A percentile compares a stretch with the other conserved stretches of the same genome.
Conservation (phyloP, 208 protist species). For the Leishmania aethiopica region DNA sequence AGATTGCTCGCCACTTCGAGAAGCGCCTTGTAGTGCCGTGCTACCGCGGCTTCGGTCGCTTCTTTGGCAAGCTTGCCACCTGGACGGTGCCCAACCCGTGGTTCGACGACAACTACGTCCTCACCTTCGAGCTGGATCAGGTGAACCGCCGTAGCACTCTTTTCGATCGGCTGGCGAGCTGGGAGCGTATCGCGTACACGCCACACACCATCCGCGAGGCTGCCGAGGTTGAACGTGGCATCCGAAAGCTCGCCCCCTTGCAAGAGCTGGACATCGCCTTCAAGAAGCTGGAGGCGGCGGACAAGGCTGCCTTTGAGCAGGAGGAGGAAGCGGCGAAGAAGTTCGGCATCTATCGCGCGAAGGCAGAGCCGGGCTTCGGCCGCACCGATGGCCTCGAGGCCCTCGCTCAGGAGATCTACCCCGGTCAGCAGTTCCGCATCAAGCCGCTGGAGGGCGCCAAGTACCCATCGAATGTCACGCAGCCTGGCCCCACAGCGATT, state of each 20-base stretch:
- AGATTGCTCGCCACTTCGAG: slow-evolving; percentile 74
- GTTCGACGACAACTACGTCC: slow-evolving; percentile 92
- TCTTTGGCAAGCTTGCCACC: slow-evolving; percentile 81
- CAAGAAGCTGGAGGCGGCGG: slow-evolving; percentile 72
- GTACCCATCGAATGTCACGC: slow-evolving; percentile 84
- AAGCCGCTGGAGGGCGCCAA: slow-evolving; percentile 84
- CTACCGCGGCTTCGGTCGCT: slow-evolving; percentile 83
- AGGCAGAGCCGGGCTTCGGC: slow-evolving; percentile 91
- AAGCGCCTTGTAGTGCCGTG: slow-evolving; percentile 78
- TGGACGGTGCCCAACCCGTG: slow-evolving; percentile 89
- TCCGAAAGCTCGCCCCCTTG: slow-evolving; percentile 58
- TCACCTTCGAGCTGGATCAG: slow-evolving; percentile 91
- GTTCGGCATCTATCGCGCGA: slow-evolving; percentile 88
- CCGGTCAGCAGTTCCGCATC: slow-evolving; percentile 91
- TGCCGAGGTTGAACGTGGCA: slow-evolving; percentile 67
- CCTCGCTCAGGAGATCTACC: slow-evolving; percentile 92
- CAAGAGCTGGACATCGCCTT: slow-evolving; percentile 79
- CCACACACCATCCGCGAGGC: slow-evolving; percentile 85
- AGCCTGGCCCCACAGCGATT: slow-evolving; percentile 85
- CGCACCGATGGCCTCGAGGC: slow-evolving; percentile 88
- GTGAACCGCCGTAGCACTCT: slow-evolving; percentile 89
- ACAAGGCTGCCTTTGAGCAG: slow-evolving; percentile 80
- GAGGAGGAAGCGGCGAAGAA: slow-evolving; percentile 90
- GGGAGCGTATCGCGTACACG: slow-evolving; percentile 86
- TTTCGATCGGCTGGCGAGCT: slow-evolving; percentile 87